A percentile compares a stretch with the other conserved stretches of the same genome.
phyloP scores from a whole-genome alignment of 148 eudicot genomes.

The Fagopyrum esculentum region DNA sequence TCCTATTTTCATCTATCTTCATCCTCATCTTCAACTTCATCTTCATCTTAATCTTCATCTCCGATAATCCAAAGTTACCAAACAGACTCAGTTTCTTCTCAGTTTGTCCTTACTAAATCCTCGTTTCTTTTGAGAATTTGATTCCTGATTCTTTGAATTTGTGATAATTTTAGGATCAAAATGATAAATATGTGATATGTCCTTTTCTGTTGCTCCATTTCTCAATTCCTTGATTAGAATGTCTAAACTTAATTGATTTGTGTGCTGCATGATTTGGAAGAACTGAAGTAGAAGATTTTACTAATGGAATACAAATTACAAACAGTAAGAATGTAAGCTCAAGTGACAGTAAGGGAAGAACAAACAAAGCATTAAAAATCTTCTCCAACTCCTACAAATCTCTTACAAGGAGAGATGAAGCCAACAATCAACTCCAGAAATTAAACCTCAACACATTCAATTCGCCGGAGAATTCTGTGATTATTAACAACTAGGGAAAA shows the following conservation, averaged over 20 bases:
- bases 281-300: slow-evolving; percentile 46
- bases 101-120: too few species aligned
- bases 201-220: too few species aligned
- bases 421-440: slow-evolving; percentile 41
- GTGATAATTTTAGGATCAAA: neutral
- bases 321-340: slow-evolving; percentile 28
- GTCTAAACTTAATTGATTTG: neutral
- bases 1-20: too few species aligned
- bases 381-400: slow-evolving; percentile 34
- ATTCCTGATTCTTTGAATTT: neutral
- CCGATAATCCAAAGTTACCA: too few species aligned
- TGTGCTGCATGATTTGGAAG: slow-evolving; percentile 36
- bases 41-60: too few species aligned
- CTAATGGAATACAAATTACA: slow-evolving; percentile 51
- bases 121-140: neutral
- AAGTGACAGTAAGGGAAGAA: slow-evolving; percentile 34
- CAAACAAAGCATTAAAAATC: slow-evolving; percentile 17
- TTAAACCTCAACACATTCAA: slow-evolving; percentile 23
- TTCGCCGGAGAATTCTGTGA: slow-evolving; percentile 5
- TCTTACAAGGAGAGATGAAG: slow-evolving; percentile 57
- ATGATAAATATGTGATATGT: too few species aligned
- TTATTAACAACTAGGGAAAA: slow-evolving; percentile 8
- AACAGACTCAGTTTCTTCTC: too few species aligned
- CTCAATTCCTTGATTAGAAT: too few species aligned
- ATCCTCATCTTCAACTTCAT: too few species aligned